A percentile compares a stretch with the other conserved stretches of the same genome.
These are phyloP conservation scores for Tarenaya hassleriana DNA, from an alignment of 345 rosid genomes.

Conservation along the genomic window DNA sequence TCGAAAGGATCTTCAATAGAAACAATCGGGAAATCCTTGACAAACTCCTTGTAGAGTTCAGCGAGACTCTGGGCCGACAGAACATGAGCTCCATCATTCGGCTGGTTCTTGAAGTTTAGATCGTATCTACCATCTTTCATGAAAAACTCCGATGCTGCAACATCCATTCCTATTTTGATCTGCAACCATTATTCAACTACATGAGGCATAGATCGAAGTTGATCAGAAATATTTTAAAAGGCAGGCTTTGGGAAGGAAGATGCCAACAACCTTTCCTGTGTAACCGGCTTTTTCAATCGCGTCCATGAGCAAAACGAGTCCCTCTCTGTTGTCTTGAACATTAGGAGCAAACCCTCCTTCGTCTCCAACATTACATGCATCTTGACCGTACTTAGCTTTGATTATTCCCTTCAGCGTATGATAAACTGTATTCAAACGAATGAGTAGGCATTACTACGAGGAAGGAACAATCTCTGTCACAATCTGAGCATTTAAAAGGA, in stretches of 20 bases:
- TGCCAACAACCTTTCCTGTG: slow-evolving; percentile 61
- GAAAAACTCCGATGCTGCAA: slow-evolving; percentile 93
- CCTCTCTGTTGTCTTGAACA: slow-evolving; percentile 98
- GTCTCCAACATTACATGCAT: slow-evolving; percentile 99
- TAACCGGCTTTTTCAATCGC: slow-evolving; percentile 98
- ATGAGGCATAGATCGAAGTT: no score
- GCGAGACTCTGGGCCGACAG: slow-evolving; percentile 72
- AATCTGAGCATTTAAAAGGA: slow-evolving; percentile 2
- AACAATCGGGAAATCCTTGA: slow-evolving; percentile 83
- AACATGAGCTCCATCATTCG: slow-evolving; percentile 82
- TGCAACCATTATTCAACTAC: slow-evolving; percentile 21
- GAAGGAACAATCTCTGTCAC: background rate
- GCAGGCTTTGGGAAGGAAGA: background rate
- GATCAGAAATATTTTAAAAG: no score
- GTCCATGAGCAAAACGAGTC: slow-evolving; percentile 82
- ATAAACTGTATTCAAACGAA: slow-evolving; percentile 51
- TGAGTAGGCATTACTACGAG: background rate
- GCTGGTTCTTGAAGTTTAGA: slow-evolving; percentile 92
- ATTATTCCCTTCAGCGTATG: slow-evolving; percentile 82
- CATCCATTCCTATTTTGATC: slow-evolving; percentile 99
- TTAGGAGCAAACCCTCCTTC: slow-evolving; percentile 99
- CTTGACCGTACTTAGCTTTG: slow-evolving; percentile 88
- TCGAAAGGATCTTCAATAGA: slow-evolving; percentile 98
- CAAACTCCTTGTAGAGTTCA: slow-evolving; percentile 75
- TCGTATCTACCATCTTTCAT: slow-evolving; percentile 81